Percentiles rank a stretch among this genome's conserved stretches.
Conservation (phyloP, 352 stramenopile species). For the Saprolegnia parasitica region DNA sequence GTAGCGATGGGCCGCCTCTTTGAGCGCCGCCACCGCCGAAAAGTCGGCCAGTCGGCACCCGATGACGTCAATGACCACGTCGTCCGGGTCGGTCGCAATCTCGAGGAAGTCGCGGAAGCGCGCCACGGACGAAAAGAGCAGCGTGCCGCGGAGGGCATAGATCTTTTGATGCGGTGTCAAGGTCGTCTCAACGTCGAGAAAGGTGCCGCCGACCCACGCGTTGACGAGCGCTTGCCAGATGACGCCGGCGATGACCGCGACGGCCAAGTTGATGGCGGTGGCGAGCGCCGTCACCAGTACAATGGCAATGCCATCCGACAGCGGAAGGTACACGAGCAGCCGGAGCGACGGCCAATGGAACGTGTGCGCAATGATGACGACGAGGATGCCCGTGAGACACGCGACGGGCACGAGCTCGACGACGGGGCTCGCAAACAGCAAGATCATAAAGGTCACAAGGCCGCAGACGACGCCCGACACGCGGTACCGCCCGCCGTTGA, state of each 20-base stretch:
- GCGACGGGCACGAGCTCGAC: slow-evolving; percentile 84
- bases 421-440: slow-evolving; percentile 74
- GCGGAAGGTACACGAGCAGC: slow-evolving; percentile 66
- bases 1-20: slow-evolving; percentile 66
- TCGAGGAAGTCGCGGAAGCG: slow-evolving; percentile 78
- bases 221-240: slow-evolving; percentile 80
- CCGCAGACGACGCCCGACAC: slow-evolving; percentile 64
- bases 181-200: slow-evolving; percentile 33
- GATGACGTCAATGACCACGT: slow-evolving; percentile 70
- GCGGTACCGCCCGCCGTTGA: slow-evolving; percentile 73
- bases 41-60: slow-evolving; percentile 79
- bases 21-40: slow-evolving; percentile 74
- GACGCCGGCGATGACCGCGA: slow-evolving; percentile 81
- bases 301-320: slow-evolving; percentile 69
- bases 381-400: slow-evolving; percentile 82
- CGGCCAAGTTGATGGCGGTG: slow-evolving; percentile 79
- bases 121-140: slow-evolving; percentile 79
- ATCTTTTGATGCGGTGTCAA: slow-evolving; percentile 51
- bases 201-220: slow-evolving; percentile 65
- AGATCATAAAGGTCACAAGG: slow-evolving; percentile 61
- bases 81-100: slow-evolving; percentile 50
- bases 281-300: slow-evolving; percentile 81
- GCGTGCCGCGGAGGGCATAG: slow-evolving; percentile 64
- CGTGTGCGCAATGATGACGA: slow-evolving; percentile 84
- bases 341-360: slow-evolving; percentile 88